Conservation (phyloP, 169 alveolate species). For the Theileria orientalis region DNA sequence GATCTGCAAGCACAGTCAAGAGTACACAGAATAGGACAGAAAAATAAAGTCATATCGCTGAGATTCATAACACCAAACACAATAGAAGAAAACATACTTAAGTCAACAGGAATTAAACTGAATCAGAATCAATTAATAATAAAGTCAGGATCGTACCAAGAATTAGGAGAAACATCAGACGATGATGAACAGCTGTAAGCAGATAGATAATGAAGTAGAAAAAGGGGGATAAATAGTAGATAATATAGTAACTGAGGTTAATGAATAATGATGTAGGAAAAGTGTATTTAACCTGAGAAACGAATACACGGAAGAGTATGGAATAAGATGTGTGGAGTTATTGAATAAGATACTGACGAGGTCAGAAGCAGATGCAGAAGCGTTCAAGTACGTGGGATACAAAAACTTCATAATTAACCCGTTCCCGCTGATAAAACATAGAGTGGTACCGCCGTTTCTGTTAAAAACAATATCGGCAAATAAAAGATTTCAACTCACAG, state of each 20-base stretch:
- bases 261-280: not conserved
- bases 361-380: constrained; percentile 5
- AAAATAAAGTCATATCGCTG: constrained; percentile 87
- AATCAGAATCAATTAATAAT: constrained; percentile 75
- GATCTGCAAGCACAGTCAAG: constrained; percentile 93
- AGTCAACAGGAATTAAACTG: constrained; percentile 82
- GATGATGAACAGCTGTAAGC: no score
- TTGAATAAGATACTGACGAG: constrained; percentile 24
- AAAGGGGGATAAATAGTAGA: no score
- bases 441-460: constrained; percentile 41
- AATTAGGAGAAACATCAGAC: no score
- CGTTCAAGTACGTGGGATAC: constrained; percentile 1
- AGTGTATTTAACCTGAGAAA: not conserved
- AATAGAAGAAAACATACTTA: constrained; percentile 92
- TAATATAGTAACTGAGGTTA: no score
- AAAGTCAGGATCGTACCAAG: constrained; percentile 69
- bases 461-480: not conserved
- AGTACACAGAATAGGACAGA: constrained; percentile 95
- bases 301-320: not conserved
- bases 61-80: constrained; percentile 89
- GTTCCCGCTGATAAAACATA: constrained; percentile 5
- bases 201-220: not conserved
- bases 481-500: constrained; percentile 9
- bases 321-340: not conserved
- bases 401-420: constrained; percentile 9